These are phyloP conservation scores for Hortaea werneckii DNA, from an alignment of 2,329 filamentous ascomycete genomes.

Conservation along the genomic window DNA sequence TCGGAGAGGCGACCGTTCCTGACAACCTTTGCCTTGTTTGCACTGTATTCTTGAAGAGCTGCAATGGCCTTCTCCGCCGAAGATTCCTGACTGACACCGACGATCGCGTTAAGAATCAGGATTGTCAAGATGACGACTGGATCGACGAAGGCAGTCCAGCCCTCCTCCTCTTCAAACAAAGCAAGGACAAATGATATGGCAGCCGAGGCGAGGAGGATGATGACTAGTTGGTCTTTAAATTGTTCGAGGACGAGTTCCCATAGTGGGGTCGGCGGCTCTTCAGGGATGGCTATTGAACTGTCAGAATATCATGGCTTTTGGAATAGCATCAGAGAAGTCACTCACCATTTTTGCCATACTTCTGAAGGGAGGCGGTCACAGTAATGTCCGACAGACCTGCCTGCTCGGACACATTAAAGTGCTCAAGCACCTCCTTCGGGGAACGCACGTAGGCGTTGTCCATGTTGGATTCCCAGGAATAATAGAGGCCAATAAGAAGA, in stretches of 20 bases:
- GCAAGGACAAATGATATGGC: slow-evolving; percentile 89
- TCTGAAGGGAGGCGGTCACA: slow-evolving; percentile 21
- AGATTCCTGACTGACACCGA: slow-evolving; percentile 96
- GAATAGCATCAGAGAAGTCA: not conserved
- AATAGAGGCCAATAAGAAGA: too few species aligned
- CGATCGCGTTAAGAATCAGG: slow-evolving; percentile 88
- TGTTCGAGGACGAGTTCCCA: slow-evolving; percentile 97
- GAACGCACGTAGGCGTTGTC: slow-evolving; percentile 27
- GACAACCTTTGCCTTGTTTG: slow-evolving; percentile 90
- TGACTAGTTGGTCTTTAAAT: slow-evolving; percentile 96
- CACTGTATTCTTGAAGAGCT: slow-evolving; percentile 95
- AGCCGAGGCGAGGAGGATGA: slow-evolving; percentile 87
- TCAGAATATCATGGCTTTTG: slow-evolving; percentile 8
- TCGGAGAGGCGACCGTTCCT: slow-evolving; percentile 71
- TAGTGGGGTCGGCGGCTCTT: slow-evolving; percentile 89
- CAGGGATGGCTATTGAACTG: slow-evolving; percentile 50
- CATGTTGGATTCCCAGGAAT: slow-evolving; percentile 15
- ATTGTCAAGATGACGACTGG: slow-evolving; percentile 94
- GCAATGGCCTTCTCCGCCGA: slow-evolving; percentile 98
- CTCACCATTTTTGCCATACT: slow-evolving; percentile 29
- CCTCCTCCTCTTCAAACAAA: slow-evolving; percentile 83
- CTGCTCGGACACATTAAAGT: slow-evolving; percentile 27
- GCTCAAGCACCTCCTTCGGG: slow-evolving; percentile 25
- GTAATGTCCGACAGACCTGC: slow-evolving; percentile 22
- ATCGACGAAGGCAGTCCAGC: slow-evolving; percentile 96